Conservation (phyloP, 768 basidiomycete species). For the Lactarius pseudohatsudake region DNA sequence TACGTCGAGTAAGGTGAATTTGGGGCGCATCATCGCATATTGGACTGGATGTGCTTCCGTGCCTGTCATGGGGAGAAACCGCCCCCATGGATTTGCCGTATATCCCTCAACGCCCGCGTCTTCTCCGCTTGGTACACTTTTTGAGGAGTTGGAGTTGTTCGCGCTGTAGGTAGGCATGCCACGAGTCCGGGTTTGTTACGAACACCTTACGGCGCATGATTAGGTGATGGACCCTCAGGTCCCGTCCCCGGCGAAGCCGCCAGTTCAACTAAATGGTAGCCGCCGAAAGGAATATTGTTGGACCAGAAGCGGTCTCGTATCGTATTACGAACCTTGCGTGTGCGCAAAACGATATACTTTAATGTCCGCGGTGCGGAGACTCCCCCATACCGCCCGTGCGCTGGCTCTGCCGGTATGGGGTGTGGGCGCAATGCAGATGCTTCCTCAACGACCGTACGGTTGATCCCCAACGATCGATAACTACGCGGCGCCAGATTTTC, state of each 20-base stretch:
- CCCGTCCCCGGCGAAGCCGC: neutral
- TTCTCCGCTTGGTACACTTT: neutral
- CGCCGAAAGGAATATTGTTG: neutral
- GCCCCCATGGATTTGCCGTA: neutral
- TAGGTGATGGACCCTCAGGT: neutral
- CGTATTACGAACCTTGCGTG: neutral
- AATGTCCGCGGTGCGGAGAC: neutral
- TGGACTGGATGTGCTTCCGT: neutral
- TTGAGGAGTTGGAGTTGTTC: neutral
- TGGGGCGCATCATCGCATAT: neutral
- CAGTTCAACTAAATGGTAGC: neutral
- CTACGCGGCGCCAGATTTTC: neutral
- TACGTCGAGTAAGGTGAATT: neutral
- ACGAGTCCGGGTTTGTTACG: neutral
- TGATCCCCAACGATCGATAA: conserved; percentile 6
- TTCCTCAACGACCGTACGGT: neutral
- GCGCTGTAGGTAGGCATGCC: neutral
- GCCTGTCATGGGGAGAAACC: neutral
- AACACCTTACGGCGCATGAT: neutral
- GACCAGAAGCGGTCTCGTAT: neutral
- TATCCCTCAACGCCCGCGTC: neutral
- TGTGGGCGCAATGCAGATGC: neutral
- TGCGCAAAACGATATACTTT: neutral
- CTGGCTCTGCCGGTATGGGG: neutral
- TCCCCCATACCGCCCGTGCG: neutral